Evolutionary conservation across 495 filamentous ascomycete species (phyloP).

Genomic region (Penicillium robsamsonii): DNA sequence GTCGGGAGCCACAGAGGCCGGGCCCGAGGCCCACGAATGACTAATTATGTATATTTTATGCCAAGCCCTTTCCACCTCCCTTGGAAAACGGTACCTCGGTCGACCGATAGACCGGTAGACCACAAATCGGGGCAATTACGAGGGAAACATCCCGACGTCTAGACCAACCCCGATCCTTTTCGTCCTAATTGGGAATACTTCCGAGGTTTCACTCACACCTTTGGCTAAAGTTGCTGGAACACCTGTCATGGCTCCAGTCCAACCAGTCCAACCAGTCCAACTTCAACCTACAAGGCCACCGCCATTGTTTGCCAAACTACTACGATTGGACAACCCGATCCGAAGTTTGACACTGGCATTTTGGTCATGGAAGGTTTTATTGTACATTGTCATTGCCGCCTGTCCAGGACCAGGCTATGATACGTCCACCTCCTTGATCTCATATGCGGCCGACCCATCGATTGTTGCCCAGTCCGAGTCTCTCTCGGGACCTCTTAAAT

Average conservation of each 20-base stretch:
- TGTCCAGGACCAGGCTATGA: slow-evolving; percentile 82
- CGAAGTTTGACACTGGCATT: slow-evolving; percentile 39
- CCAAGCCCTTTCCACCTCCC: no score
- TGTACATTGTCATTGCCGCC: slow-evolving; percentile 60
- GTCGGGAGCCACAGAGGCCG: no score
- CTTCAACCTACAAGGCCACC: slow-evolving; percentile 5
- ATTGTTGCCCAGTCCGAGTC: slow-evolving; percentile 13
- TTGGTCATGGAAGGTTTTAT: slow-evolving; percentile 67
- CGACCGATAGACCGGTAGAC: no score
- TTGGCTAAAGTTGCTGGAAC: not conserved
- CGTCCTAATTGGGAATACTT: slow-evolving; percentile 1
- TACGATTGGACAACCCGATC: slow-evolving; percentile 35
- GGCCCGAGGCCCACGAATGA: no score
- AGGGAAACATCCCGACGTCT: slow-evolving; percentile 1
- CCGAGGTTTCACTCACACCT: not conserved
- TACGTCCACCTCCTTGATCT: slow-evolving; percentile 71
- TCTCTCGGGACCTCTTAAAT: slow-evolving; percentile 41
- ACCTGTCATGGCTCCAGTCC: slow-evolving; percentile 15
- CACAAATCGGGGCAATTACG: not conserved
- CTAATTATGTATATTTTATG: no score
- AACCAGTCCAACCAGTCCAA: slow-evolving; percentile 5
- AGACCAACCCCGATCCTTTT: not conserved
- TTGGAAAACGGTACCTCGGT: no score
- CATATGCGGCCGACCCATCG: slow-evolving; percentile 20
- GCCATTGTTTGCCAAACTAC: slow-evolving; percentile 21